Evolutionary conservation across 2,329 filamentous ascomycete genomes (phyloP), one percentile per base, ranked within the genome.

Genomic region (Sordariomycetes sp.): DNA sequence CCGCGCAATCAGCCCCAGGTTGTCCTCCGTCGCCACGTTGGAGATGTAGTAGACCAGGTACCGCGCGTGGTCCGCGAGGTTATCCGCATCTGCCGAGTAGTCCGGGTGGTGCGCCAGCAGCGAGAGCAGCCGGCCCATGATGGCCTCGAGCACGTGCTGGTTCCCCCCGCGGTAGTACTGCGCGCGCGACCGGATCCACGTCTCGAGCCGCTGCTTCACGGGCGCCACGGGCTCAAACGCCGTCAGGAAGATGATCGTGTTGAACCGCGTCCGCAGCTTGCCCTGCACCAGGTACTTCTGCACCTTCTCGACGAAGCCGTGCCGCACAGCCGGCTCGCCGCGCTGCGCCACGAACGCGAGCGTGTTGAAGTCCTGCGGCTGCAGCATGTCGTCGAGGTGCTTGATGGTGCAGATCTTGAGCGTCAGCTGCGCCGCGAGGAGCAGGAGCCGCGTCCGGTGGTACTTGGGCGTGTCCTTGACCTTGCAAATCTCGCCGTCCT

Each of bases 101-200:
- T 99, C 94, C 1, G 91, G 91, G 68, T 99, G 94, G 67, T 97
- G 92, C 5, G 92, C 91, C 51, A 99, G 78, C 51, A 99, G 74
- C 54, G 90, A 94, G 56, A 99, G 76, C 36, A 97, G 79, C 10
- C 94, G 84, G 28, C 88, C 84, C 67, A 97, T 87, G 13, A 86
- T 80, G 24, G 84, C 81, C 70, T 97, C 92, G 74, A 99, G 82
- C 8, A 87, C 78, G 10, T 78, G 82, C 57, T 82, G 77, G 63
- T 78, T 82, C 62, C 68, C 76, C 35, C 78, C 75, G 58, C 72
- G 71, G 65, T 88, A 89, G 57, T 80, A 77, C 22, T 84, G 81
- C 10, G 86, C 84, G 15, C 91, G 83, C 52, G 91, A 92, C 55
- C 88, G 85, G 55, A 97, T 82, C 91, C 94, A 99, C 0, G 89